Conservation (phyloP, 495 filamentous ascomycete species). For the Lasiosphaeria ovina region DNA sequence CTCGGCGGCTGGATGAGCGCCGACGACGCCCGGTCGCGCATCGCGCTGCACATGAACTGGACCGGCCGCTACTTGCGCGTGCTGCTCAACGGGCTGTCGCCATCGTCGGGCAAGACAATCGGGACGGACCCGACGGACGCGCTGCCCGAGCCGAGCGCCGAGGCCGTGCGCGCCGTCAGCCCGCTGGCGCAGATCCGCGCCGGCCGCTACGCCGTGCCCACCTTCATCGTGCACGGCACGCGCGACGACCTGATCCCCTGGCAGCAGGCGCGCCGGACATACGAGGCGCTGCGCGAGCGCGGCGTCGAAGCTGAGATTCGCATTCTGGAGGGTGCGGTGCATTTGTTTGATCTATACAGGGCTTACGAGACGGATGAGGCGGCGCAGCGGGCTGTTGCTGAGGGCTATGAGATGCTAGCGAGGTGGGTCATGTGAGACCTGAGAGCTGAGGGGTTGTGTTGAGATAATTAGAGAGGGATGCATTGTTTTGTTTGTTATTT, state of each 20-base stretch:
- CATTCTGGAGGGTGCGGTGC: background rate
- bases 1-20: slow-evolving; percentile 7
- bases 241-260: slow-evolving; percentile 39
- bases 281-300: slow-evolving; percentile 25
- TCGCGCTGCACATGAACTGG: background rate
- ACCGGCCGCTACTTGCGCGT: background rate
- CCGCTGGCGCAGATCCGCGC: too few species aligned
- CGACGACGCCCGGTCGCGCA: background rate
- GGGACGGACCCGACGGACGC: slow-evolving; percentile 32
- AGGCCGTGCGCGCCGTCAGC: too few species aligned
- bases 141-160: too few species aligned
- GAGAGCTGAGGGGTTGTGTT: too few species aligned
- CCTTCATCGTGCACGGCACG: too few species aligned
- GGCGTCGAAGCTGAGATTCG: slow-evolving; percentile 31
- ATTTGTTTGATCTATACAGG: background rate
- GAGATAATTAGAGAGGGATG: too few species aligned
- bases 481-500: too few species aligned
- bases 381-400: background rate
- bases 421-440: background rate
- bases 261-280: slow-evolving; percentile 36
- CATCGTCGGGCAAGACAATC: too few species aligned
- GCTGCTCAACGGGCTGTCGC: background rate
- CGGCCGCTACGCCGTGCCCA: too few species aligned
- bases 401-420: slow-evolving; percentile 10
- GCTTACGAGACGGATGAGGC: background rate